Conservation (phyloP, 148 eudicot species). For the Dianthus caryophyllus region DNA sequence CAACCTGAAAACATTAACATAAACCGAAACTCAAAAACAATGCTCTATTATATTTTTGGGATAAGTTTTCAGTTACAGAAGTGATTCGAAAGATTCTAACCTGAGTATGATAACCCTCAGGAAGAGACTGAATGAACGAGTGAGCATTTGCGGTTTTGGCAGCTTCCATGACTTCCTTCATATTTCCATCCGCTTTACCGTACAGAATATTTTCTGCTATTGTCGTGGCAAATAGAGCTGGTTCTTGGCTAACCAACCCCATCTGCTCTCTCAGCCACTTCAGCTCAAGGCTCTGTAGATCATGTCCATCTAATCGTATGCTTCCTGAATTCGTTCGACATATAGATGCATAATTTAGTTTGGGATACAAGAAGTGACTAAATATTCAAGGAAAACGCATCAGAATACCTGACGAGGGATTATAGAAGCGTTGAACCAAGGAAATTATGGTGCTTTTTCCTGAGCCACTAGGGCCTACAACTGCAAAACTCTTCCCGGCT, state of each 20-base stretch:
- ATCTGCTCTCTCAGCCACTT: constrained; percentile 69
- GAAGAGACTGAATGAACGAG: constrained; percentile 53
- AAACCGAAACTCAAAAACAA: no score
- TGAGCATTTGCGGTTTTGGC: constrained; percentile 65
- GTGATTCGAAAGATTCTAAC: constrained; percentile 18
- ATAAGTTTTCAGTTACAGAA: no score
- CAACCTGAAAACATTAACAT: constrained; percentile 35
- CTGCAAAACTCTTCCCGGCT: constrained; percentile 60
- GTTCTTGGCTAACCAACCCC: constrained; percentile 79
- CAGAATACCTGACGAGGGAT: constrained; percentile 51
- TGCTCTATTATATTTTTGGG: no score
- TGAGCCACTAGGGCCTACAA: constrained; percentile 78
- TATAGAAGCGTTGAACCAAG: constrained; percentile 58
- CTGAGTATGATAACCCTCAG: constrained; percentile 61
- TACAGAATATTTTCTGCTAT: constrained; percentile 57
- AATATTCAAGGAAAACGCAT: background rate
- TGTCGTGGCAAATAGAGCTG: constrained; percentile 59
- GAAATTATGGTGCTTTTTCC: constrained; percentile 72
- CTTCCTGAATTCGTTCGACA: constrained; percentile 28
- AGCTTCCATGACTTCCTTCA: constrained; percentile 46
- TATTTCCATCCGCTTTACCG: constrained; percentile 53
- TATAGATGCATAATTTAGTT: no score
- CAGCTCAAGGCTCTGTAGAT: constrained; percentile 39
- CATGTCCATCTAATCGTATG: constrained; percentile 58
- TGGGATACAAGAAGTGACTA: background rate